Conservation (phyloP, 2,329 filamentous ascomycete genomes). For the Beauveria sp. region DNA sequence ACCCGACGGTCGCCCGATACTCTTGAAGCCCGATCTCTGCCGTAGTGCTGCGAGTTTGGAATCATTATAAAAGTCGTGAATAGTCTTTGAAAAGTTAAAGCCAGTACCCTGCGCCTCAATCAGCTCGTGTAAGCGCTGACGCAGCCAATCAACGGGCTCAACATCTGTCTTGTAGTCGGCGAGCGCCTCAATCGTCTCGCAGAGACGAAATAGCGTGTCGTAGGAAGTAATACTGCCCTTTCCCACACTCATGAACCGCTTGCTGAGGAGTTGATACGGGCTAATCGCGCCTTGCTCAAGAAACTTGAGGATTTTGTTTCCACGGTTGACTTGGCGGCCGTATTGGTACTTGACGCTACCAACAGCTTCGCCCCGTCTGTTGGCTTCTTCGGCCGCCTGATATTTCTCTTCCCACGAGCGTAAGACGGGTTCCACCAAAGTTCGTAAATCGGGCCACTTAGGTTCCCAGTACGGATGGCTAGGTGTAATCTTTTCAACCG, state of each 20-base stretch:
- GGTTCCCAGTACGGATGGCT: conserved; percentile 47
- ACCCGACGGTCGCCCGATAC: conserved; percentile 48
- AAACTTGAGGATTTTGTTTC: conserved; percentile 44
- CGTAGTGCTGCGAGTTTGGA: conserved; percentile 41
- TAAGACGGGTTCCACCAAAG: conserved; percentile 34
- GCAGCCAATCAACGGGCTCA: conserved; percentile 47
- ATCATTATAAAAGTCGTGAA: conserved; percentile 50
- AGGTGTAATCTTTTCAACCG: conserved; percentile 6
- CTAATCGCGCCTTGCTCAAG: conserved; percentile 42
- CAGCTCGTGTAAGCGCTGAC: conserved; percentile 47
- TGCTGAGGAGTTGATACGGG: conserved; percentile 48
- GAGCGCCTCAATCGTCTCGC: conserved; percentile 45
- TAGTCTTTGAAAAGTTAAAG: conserved; percentile 44
- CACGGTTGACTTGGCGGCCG: conserved; percentile 49
- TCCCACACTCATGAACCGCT: conserved; percentile 37
- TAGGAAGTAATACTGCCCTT: conserved; percentile 40
- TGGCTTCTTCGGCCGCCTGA: conserved; percentile 26
- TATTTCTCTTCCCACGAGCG: conserved; percentile 42
- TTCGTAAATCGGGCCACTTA: conserved; percentile 40
- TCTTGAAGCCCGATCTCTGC: conserved; percentile 46
- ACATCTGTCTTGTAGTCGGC: conserved; percentile 46
- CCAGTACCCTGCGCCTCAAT: conserved; percentile 32
- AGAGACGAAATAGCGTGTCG: conserved; percentile 49
- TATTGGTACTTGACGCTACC: conserved; percentile 43
- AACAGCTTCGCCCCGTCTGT: conserved; percentile 25